Evolutionary conservation across 1,284 basidiomycete species (phyloP).

Genomic region (Apiotrichum laibachii): DNA sequence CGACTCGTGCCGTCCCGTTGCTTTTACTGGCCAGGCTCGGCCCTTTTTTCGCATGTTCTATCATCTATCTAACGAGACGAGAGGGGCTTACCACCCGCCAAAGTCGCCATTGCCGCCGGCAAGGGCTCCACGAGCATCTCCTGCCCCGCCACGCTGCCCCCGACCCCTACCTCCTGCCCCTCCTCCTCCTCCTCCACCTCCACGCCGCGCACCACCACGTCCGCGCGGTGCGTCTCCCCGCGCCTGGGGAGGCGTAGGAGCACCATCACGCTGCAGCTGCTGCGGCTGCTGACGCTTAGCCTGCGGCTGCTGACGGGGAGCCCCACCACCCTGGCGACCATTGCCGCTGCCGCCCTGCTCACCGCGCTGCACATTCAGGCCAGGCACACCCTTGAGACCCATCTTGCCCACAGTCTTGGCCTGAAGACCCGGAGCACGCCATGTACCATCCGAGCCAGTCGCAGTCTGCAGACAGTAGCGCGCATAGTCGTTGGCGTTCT

Average conservation of each 20-base stretch:
- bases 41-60: neutral
- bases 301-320: conserved; percentile 4
- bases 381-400: conserved; percentile 57
- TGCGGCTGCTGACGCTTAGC: conserved; percentile 13
- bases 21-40: neutral
- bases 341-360: conserved; percentile 8
- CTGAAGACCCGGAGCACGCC: conserved; percentile 53
- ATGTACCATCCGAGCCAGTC: conserved; percentile 31
- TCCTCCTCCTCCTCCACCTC: conserved; percentile 7
- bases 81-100: neutral
- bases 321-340: conserved; percentile 11
- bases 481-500: conserved; percentile 55
- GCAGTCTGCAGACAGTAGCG: conserved; percentile 54
- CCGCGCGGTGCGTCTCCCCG: conserved; percentile 2
- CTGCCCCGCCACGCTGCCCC: conserved; percentile 1
- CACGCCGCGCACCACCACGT: conserved; percentile 16
- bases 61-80: neutral
- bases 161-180: neutral
- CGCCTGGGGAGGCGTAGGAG: neutral
- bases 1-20: too few species aligned
- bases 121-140: neutral
- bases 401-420: conserved; percentile 63
- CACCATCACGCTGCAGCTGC: conserved; percentile 10
- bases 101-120: neutral
- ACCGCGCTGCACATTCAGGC: conserved; percentile 37